A percentile compares a stretch with the other conserved stretches of the same genome.
Conservation (phyloP, 805 yeast species). For the Priceomyces medius region DNA sequence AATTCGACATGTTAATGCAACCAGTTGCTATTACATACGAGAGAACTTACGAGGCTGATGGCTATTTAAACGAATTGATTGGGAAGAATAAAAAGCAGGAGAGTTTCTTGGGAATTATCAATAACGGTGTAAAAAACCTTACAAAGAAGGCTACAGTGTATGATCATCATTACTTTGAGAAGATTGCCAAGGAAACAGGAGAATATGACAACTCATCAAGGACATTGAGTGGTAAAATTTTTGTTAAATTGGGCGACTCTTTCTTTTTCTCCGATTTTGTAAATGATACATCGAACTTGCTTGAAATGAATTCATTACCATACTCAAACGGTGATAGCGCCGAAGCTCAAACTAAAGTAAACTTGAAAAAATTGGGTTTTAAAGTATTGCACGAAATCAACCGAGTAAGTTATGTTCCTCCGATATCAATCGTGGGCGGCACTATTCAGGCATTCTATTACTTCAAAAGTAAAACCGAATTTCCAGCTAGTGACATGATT, state of each 20-base stretch:
- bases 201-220: constrained; percentile 31
- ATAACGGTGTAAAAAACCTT: constrained; percentile 35
- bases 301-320: constrained; percentile 14
- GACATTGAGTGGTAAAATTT: constrained; percentile 36
- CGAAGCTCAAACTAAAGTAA: constrained; percentile 18
- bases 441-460: constrained; percentile 37
- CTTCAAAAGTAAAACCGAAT: constrained; percentile 13
- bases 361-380: constrained; percentile 53
- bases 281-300: constrained; percentile 3
- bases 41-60: constrained; percentile 54
- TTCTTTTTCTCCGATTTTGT: constrained; percentile 29
- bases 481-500: constrained; percentile 22
- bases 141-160: constrained; percentile 10
- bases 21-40: constrained; percentile 63
- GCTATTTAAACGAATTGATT: constrained; percentile 54
- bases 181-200: constrained; percentile 10
- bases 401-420: constrained; percentile 49
- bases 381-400: constrained; percentile 53
- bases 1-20: constrained; percentile 40
- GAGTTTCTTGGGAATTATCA: constrained; percentile 38
- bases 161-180: constrained; percentile 7
- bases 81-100: constrained; percentile 59
- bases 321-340: constrained; percentile 8
- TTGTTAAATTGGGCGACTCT: constrained; percentile 32
- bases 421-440: constrained; percentile 53